Evolutionary conservation across 148 eudicot species (phyloP).

Genomic region (Fagopyrum homotropicum): DNA sequence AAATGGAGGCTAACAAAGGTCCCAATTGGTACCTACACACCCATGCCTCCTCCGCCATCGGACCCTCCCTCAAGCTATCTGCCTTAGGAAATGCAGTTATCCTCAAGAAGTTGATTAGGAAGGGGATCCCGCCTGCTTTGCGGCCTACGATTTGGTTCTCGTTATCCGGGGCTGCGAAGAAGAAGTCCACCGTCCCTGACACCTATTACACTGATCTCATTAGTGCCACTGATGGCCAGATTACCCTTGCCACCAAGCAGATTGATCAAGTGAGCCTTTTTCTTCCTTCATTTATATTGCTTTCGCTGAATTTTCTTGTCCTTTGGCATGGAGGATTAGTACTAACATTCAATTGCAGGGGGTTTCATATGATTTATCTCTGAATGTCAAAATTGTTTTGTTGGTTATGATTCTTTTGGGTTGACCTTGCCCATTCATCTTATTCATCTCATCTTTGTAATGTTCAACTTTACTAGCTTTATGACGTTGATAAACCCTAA

Average conservation of each 20-base stretch:
- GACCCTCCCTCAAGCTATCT: constrained; percentile 65
- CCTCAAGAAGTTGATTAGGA: constrained; percentile 72
- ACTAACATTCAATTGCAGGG: neutral
- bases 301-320: too few relatives aligned
- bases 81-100: constrained; percentile 66
- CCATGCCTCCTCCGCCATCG: constrained; percentile 47
- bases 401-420: neutral
- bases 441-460: neutral
- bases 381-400: neutral
- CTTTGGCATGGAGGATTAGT: neutral
- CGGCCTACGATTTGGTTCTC: constrained; percentile 91
- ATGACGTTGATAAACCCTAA: neutral
- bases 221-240: constrained; percentile 64
- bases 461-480: neutral
- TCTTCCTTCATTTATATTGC: neutral
- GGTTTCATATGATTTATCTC: neutral
- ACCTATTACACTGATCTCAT: constrained; percentile 80
- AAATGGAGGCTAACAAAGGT: constrained; percentile 83
- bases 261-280: constrained; percentile 80
- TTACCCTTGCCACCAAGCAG: constrained; percentile 83
- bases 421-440: neutral
- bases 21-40: constrained; percentile 86
- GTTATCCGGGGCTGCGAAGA: constrained; percentile 92
- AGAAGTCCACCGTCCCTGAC: constrained; percentile 89
- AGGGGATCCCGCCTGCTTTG: constrained; percentile 78